Evolutionary conservation across 225 moss, liverwort and hornwort species (phyloP), one percentile per base, ranked within the genome.

Genomic region (Lunularia cruciata): DNA sequence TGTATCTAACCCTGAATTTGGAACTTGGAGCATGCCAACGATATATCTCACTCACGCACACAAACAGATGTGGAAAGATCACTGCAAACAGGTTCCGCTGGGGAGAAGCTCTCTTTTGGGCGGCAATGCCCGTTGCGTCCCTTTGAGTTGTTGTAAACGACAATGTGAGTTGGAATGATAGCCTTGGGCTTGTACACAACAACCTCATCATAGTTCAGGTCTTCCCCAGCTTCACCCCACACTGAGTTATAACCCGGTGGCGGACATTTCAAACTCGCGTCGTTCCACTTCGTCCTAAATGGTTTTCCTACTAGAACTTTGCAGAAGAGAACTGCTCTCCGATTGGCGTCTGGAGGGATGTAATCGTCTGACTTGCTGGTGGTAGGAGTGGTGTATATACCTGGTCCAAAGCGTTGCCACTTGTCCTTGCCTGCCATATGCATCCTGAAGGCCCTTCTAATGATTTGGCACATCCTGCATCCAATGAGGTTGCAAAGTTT

Each of bases 141-240:
- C n/a, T n/a, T n/a, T n/a, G n/a, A n/a, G n/a, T n/a, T n/a, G n/a
- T n/a, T 48, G 23, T 75, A 75, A 0, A 69, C 63, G 42, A 75
- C 62, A 40, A 75, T 25, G 13, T 33, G 55, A 0, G 4, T 7
- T 5, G 76, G 76, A 28, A 76, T 20, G 28, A 76, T 63, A 0
- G 76, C 76, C 6, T 76, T 63, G 0, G 54, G 43, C 2, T 28
- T 12, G 13, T 76, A 70, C 1, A 76, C 76, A 0, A 76, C 76
- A 0, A 69, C 69, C 46, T 76, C 76, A 15, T 70, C 76, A 10
- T 70, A 76, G 3, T 76, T 70, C 34, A 76, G 70, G 55, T 36
- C 12, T 23, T 20, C 9, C 1, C 65, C 64, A 0, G 64, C 70
- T n/a, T 63, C 70, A 0, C 76, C 64, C 2, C 70, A 76, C 3